Percentiles rank a stretch among this genome's conserved stretches.
Conservation (phyloP, 495 filamentous ascomycete species). For the Xylaria grammica region DNA sequence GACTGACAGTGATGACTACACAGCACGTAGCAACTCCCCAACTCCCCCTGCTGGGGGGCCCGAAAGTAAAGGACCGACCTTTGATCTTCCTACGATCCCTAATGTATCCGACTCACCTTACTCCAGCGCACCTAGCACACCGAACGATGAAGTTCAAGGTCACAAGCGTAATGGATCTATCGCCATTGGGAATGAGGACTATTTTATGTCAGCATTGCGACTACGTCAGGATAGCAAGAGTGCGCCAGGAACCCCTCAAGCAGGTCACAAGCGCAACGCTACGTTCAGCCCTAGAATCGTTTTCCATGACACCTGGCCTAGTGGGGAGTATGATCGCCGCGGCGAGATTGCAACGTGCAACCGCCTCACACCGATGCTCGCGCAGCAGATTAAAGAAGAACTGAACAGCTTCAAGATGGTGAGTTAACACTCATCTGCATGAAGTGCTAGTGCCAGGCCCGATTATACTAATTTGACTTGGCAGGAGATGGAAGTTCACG, state of each 20-base stretch:
- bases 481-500: slow-evolving; percentile 99
- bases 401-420: slow-evolving; percentile 99
- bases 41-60: slow-evolving; percentile 67
- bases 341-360: slow-evolving; percentile 99
- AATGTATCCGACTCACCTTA: slow-evolving; percentile 74
- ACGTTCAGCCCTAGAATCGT: slow-evolving; percentile 92
- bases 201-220: slow-evolving; percentile 78
- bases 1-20: slow-evolving; percentile 28
- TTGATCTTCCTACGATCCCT: slow-evolving; percentile 61
- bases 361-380: slow-evolving; percentile 92
- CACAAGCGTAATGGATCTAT: slow-evolving; percentile 69
- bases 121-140: slow-evolving; percentile 83
- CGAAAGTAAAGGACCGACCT: slow-evolving; percentile 56
- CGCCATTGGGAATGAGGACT: slow-evolving; percentile 81
- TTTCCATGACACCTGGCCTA: slow-evolving; percentile 96
- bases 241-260: slow-evolving; percentile 75
- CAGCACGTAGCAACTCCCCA: slow-evolving; percentile 60
- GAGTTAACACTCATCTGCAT: slow-evolving; percentile 38
- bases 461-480: slow-evolving; percentile 39
- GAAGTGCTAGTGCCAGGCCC: neutral
- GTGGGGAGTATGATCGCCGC: slow-evolving; percentile 91
- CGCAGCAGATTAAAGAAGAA: slow-evolving; percentile 99
- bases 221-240: slow-evolving; percentile 73
- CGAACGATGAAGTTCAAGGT: slow-evolving; percentile 69
- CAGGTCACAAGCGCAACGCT: slow-evolving; percentile 70